Evolutionary conservation across 768 basidiomycete genomes (phyloP), one percentile per base, ranked within the genome.

Genomic region (Leccinum ochraceum): DNA sequence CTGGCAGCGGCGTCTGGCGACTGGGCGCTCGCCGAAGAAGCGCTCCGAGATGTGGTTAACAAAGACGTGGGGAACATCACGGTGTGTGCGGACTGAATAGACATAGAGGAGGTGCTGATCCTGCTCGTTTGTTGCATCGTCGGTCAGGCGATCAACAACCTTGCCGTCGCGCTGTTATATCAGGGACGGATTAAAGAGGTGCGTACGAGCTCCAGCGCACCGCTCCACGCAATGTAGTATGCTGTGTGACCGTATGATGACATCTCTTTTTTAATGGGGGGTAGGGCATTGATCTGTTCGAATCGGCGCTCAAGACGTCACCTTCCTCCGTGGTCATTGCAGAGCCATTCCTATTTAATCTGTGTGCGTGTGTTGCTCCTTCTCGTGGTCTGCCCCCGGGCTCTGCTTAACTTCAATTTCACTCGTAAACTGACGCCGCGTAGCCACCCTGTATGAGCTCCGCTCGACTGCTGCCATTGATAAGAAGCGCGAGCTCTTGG

Each of bases 281-380:
- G 4, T 57, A 92, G 89, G 88, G 84, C 3, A 92, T 92, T 53
- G 81, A 85, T 50, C 81, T 85, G 0, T 74, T 94, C 39, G 91
- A 94, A 71, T 71, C 60, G 4, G 86, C 86, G 2, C 70, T 94
- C 36, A 77, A 75, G 57, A 70, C 81, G 3, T 88, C 89, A 1
- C 92, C 92, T 2, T 81, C 88, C 1, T 83, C 83, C 53, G 83
- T 89, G 9, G 87, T 89, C 13, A 82, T 87, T 26, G 88, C 89
- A 7, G 92, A 94, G 67, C 92, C 92, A 5, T 90, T 90, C 75
- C 70, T 94, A 49, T 94, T 94, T 75, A 94, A 94, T 63, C 79
- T 94, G 7, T 89, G 92, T 92, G 70, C 61, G 87, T 75, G 1
- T 28, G 20, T 32, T 24, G 4, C 6, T 5, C n/a, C 11, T 44